A percentile compares a stretch with the other conserved stretches of the same genome.
phyloP scores from a whole-genome alignment of 2,329 filamentous ascomycete species.

The Monosporascus sp. region DNA sequence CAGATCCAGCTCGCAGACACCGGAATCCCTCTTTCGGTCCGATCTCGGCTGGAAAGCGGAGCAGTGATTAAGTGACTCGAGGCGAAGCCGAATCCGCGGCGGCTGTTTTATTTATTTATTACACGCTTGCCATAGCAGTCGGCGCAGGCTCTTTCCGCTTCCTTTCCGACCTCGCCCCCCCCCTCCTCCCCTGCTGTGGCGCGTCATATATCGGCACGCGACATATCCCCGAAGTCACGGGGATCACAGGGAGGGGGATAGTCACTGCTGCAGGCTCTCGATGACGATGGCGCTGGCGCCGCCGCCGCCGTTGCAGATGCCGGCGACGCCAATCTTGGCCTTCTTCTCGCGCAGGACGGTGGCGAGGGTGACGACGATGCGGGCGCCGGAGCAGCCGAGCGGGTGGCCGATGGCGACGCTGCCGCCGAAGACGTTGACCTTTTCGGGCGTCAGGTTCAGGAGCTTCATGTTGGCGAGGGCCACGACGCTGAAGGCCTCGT shows the following conservation, averaged over 20 bases:
- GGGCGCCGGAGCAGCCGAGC: conserved; percentile 86
- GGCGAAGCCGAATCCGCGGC: too few species aligned
- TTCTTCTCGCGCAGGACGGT: conserved; percentile 86
- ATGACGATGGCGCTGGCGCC: conserved; percentile 92
- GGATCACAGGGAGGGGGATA: conserved; percentile 1
- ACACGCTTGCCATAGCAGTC: too few species aligned
- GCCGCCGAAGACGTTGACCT: conserved; percentile 93
- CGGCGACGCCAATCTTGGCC: conserved; percentile 87
- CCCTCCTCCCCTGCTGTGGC: too few species aligned
- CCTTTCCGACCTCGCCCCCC: too few species aligned
- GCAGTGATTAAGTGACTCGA: too few species aligned
- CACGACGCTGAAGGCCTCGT: conserved; percentile 97
- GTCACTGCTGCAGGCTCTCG: conserved; percentile 59
- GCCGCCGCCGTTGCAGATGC: conserved; percentile 97
- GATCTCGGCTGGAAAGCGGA: too few species aligned
- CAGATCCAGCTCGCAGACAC: too few species aligned
- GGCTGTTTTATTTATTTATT: too few species aligned
- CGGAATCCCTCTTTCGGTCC: too few species aligned
- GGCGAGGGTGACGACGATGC: conserved; percentile 85
- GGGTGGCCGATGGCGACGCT: conserved; percentile 95
- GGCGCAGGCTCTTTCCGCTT: too few species aligned
- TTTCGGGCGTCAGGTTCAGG: conserved; percentile 70
- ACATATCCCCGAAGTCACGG: neutral
- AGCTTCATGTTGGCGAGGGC: conserved; percentile 95
- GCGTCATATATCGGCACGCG: too few species aligned